phyloP scores from a whole-genome alignment of 106 monocot species.

The Amphibolis antarctica region DNA sequence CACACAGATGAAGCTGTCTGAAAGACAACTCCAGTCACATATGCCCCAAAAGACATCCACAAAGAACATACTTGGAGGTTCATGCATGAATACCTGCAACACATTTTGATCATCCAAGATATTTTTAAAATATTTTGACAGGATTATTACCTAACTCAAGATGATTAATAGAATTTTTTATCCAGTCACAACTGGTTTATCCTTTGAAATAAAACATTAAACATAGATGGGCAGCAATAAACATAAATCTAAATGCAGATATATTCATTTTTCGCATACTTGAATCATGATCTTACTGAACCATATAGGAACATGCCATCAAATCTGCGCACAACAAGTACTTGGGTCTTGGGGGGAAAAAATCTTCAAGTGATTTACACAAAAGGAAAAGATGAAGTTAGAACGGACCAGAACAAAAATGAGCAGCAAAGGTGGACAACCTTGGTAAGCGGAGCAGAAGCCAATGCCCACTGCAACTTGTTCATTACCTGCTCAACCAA shows the following conservation, averaged over 20 bases:
- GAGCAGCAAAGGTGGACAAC: constrained; percentile 63
- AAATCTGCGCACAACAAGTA: too few relatives aligned
- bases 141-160: too few relatives aligned
- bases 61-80: constrained; percentile 72
- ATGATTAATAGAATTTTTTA: too few relatives aligned
- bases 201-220: too few relatives aligned
- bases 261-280: not conserved
- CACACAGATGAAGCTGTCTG: constrained; percentile 74
- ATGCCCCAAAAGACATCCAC: constrained; percentile 94
- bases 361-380: not conserved
- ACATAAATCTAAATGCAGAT: too few relatives aligned
- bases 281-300: too few relatives aligned
- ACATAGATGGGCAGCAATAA: too few relatives aligned
- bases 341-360: not conserved
- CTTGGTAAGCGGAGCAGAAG: constrained; percentile 56
- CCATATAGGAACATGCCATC: too few relatives aligned
- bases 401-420: constrained; percentile 62
- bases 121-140: too few relatives aligned
- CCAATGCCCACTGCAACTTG: constrained; percentile 74
- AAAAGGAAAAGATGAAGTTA: not conserved
- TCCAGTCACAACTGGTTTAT: too few relatives aligned
- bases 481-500: constrained; percentile 37
- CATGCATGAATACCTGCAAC: constrained; percentile 76
- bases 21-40: constrained; percentile 77
- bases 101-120: too few relatives aligned